These are phyloP conservation scores for Ophiostoma quercus DNA, from an alignment of 2,329 filamentous ascomycete species.

Conservation along the genomic window DNA sequence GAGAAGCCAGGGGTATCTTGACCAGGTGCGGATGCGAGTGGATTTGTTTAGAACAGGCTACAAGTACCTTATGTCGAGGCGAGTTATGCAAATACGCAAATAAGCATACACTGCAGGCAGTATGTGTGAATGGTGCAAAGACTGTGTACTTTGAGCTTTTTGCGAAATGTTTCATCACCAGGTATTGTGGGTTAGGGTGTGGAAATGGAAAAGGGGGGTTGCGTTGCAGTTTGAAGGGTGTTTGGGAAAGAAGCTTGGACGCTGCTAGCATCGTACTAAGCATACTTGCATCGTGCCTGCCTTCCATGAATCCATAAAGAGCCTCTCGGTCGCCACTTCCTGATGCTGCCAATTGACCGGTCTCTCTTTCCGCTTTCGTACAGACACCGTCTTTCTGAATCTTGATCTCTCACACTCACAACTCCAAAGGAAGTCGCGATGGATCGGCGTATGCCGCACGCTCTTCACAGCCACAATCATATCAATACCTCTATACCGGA, in stretches of 20 bases:
- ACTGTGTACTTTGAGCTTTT: neutral
- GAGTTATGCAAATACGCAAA: neutral
- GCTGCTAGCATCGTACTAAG: neutral
- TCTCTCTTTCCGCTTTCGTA: constrained; percentile 3
- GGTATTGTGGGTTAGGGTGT: neutral
- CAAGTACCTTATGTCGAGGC: neutral
- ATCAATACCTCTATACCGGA: neutral
- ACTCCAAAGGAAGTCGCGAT: neutral
- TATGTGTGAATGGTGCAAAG: neutral
- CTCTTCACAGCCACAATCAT: neutral
- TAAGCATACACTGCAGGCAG: neutral
- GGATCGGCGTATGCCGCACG: neutral
- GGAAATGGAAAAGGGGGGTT: neutral
- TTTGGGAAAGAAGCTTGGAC: constrained; percentile 8
- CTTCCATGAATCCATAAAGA: neutral
- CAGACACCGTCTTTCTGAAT: neutral
- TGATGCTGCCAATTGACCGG: neutral
- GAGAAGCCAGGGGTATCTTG: neutral
- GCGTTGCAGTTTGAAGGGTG: neutral
- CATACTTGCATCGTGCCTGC: neutral
- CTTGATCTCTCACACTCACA: neutral
- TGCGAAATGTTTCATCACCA: neutral
- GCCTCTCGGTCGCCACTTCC: constrained; percentile 4
- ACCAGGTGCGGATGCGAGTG: neutral
- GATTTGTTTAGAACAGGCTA: neutral